phyloP scores from a whole-genome alignment of 306 rosid species.

The Heteromeles arbutifolia region DNA sequence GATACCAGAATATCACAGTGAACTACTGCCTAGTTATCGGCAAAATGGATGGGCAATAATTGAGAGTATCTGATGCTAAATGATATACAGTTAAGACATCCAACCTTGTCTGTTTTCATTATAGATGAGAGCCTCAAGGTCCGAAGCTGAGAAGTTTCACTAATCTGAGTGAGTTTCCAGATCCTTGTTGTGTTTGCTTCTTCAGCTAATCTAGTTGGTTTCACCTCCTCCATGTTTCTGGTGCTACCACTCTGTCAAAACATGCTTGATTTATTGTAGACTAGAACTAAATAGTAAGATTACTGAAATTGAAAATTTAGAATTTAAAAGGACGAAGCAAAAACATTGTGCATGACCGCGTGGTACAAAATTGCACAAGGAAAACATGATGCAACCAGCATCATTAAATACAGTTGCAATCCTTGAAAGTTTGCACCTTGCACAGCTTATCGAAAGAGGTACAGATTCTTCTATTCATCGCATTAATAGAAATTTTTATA shows the following conservation, averaged over 20 bases:
- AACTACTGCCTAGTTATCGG: background rate
- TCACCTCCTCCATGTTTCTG: constrained; percentile 57
- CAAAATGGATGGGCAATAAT: background rate
- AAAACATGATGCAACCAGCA: background rate
- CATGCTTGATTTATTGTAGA: constrained; percentile 5
- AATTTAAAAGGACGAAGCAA: background rate
- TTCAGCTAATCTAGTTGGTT: constrained; percentile 55
- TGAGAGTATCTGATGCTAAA: background rate
- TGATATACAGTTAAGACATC: background rate
- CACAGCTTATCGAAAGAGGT: background rate
- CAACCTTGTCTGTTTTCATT: constrained; percentile 47
- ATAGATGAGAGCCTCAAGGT: constrained; percentile 55
- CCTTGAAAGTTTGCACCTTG: background rate
- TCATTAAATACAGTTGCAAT: background rate
- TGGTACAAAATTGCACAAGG: background rate
- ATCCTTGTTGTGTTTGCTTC: constrained; percentile 57
- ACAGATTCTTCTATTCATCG: background rate
- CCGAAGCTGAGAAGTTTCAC: constrained; percentile 57
- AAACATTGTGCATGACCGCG: background rate
- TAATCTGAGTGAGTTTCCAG: constrained; percentile 76
- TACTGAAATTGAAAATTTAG: background rate
- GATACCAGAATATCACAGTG: background rate
- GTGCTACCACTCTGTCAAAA: constrained; percentile 62
- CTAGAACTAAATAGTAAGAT: background rate
- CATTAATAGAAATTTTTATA: constrained; percentile 2